These are phyloP conservation scores for Talaromyces sp. DNA, from an alignment of 2,329 filamentous ascomycete species.

Conservation along the genomic window DNA sequence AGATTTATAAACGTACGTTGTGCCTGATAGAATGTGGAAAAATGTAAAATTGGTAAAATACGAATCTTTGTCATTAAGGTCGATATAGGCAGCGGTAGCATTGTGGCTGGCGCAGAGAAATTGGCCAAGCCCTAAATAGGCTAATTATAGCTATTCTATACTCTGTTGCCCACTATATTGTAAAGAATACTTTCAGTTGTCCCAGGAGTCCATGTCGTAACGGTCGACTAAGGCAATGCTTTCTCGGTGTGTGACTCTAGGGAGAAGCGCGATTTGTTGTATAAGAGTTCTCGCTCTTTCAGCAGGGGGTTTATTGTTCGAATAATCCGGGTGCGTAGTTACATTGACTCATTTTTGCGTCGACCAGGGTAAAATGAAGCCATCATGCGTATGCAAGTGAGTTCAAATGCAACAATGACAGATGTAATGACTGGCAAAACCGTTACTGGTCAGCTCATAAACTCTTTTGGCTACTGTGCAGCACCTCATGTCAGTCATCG, in stretches of 20 bases:
- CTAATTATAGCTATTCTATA: not conserved
- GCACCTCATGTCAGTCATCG: not conserved
- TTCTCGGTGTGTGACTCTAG: not conserved
- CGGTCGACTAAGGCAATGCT: not conserved
- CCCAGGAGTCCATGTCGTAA: not conserved
- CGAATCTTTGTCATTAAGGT: no score
- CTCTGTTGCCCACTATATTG: not conserved
- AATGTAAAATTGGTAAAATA: no score
- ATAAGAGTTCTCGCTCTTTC: not conserved
- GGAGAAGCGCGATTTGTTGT: not conserved
- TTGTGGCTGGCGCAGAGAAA: no score
- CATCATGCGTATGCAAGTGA: not conserved
- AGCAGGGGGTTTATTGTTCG: not conserved
- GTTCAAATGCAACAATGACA: not conserved
- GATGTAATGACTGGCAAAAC: not conserved
- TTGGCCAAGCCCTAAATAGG: no score
- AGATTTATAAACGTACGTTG: no score
- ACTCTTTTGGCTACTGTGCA: not conserved
- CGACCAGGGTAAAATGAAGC: not conserved
- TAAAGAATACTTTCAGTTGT: not conserved
- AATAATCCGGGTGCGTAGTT: not conserved
- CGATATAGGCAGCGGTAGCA: no score
- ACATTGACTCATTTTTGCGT: not conserved
- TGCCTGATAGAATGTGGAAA: no score
- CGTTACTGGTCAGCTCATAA: no score